Percentiles rank a stretch among this genome's conserved stretches.
These are phyloP conservation scores for Elaeis oleifera DNA, from an alignment of 202 grass and related monocot genomes.

Conservation along the genomic window DNA sequence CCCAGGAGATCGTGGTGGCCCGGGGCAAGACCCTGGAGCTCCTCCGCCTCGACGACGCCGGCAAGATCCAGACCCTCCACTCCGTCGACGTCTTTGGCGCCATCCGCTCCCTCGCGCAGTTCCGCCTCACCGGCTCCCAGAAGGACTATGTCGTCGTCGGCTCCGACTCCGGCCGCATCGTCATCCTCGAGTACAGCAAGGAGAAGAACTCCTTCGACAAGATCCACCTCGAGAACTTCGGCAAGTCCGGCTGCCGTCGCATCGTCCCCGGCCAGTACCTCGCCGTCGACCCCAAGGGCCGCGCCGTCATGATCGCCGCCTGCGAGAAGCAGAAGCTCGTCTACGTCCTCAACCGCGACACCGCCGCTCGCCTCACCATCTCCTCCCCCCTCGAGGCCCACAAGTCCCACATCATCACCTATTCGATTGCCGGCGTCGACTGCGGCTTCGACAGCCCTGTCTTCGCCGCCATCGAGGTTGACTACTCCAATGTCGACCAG, in stretches of 20 bases:
- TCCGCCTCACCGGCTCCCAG: conserved; percentile 82
- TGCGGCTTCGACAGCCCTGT: conserved; percentile 91
- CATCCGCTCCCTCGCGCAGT: conserved; percentile 87
- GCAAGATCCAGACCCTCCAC: conserved; percentile 66
- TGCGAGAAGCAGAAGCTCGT: conserved; percentile 98
- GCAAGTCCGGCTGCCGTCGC: conserved; percentile 86
- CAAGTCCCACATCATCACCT: conserved; percentile 79
- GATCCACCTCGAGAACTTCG: conserved; percentile 92
- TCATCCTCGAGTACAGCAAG: conserved; percentile 85
- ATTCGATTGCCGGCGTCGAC: conserved; percentile 64
- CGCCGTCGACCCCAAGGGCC: conserved; percentile 88
- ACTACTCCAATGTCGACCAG: conserved; percentile 73
- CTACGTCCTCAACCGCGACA: conserved; percentile 90
- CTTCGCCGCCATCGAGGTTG: conserved; percentile 83
- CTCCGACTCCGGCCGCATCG: conserved; percentile 82
- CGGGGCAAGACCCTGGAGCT: conserved; percentile 71
- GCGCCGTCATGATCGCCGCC: conserved; percentile 74
- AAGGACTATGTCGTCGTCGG: conserved; percentile 91
- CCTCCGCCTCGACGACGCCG: conserved; percentile 70
- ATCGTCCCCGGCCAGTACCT: conserved; percentile 90
- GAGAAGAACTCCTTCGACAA: conserved; percentile 84
- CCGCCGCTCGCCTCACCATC: conserved; percentile 76
- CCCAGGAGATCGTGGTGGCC: conserved; percentile 78
- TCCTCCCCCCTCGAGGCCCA: conserved; percentile 89
- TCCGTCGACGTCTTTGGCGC: conserved; percentile 93